Evolutionary conservation across 768 basidiomycete species (phyloP), one percentile per base, ranked within the genome.

Genomic region (Naganishia kalamii): DNA sequence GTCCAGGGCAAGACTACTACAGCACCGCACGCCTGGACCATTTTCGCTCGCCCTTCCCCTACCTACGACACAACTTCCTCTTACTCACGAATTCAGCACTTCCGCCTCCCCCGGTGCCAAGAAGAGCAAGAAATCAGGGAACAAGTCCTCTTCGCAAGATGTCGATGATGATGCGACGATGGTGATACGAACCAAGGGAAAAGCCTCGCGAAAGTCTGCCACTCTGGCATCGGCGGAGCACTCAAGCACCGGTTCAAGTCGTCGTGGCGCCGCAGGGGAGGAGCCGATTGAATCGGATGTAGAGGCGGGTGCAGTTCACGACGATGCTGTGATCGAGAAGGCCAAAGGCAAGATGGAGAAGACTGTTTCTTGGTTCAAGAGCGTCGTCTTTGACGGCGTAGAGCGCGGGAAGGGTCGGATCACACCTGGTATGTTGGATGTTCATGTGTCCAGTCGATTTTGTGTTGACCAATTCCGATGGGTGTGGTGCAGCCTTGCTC

Each of bases 201-300:
- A 64, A 35, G 50, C 50, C 4, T 57, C 54, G 1, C 54, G 54
- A 3, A 57, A 57, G 44, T 41, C 49, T 19, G 50, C 50, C 21
- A 64, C 41, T 25, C 21, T 47, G 43, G 63, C 23, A 52, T 64
- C 37, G 6, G 50, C 35, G 41, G 27, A 35, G 13, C 50, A 33
- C 21, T 40, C 63, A 30, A 44, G 63, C 40, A 54, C 40, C n/a
- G 43, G 52, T 37, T 30, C 37, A 5, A 64, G 52, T 21, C 50
- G 63, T 23, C 37, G 52, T 19, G n/a, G 37, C 0, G 21, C 52
- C 5, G 41, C 63, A 4, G 63, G 63, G 44, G 63, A 64, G 30
- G 63, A 64, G 46, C 51, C 63, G 29, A 64, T 64, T 30, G 72
- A 87, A 85, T 30, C 86, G 86, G 40, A 84, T 80, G 63, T 84